phyloP scores from a whole-genome alignment of 345 rosid genomes.

The Euclidium syriacum region DNA sequence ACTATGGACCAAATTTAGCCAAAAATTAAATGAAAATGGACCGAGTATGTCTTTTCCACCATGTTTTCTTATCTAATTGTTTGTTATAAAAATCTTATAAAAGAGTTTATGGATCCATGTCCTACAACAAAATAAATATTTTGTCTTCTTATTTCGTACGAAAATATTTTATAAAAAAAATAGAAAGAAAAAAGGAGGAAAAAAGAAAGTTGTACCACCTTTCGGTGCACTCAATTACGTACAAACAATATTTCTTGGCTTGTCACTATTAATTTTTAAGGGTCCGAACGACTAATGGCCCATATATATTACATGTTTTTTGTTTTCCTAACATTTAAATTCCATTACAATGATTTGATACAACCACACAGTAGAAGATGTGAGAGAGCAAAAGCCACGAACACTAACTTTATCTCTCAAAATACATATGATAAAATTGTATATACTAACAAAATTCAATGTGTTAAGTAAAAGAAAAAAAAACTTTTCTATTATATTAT shows the following conservation, averaged over 20 bases:
- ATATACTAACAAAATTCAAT: too few relatives aligned
- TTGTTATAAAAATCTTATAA: not conserved
- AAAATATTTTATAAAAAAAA: not conserved
- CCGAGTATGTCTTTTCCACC: not conserved
- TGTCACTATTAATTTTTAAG: conserved; percentile 24
- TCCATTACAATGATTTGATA: not conserved
- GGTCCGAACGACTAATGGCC: conserved; percentile 15
- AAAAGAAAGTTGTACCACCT: conserved; percentile 1
- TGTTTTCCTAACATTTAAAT: not conserved
- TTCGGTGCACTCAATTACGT: conserved; percentile 35
- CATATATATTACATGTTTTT: not conserved
- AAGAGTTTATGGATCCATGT: not conserved
- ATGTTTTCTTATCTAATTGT: not conserved
- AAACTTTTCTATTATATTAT: too few relatives aligned
- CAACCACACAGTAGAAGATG: not conserved
- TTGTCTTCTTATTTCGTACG: not conserved
- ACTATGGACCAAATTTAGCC: not conserved
- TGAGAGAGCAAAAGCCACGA: too few relatives aligned
- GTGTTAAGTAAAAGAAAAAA: too few relatives aligned
- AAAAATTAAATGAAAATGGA: not conserved
- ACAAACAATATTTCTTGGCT: conserved; percentile 31
- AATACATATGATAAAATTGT: too few relatives aligned
- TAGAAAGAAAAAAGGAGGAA: not conserved
- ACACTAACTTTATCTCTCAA: too few relatives aligned
- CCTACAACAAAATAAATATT: conserved; percentile 19